Conservation (phyloP, 371 early-diverging fungal species). For the Mucor lusitanicus region DNA sequence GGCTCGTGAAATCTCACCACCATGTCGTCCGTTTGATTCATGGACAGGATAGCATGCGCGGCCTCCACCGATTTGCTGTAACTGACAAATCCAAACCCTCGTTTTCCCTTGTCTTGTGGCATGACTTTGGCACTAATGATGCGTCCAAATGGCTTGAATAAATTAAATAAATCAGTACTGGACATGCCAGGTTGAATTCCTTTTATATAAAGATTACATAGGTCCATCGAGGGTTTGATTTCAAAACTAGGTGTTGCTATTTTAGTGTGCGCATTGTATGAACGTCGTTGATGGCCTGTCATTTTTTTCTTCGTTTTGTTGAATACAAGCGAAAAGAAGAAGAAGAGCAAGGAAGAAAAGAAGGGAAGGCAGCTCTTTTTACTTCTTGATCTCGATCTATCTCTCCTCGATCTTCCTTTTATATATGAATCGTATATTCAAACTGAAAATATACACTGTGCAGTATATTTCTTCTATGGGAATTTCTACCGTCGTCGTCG, state of each 20-base stretch:
- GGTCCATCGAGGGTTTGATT: conserved; percentile 10
- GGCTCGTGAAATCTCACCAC: conserved; percentile 25
- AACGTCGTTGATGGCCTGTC: background rate
- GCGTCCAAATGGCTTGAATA: conserved; percentile 74
- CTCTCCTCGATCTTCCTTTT: background rate
- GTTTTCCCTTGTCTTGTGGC: conserved; percentile 79
- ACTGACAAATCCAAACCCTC: conserved; percentile 92
- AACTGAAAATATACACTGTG: background rate
- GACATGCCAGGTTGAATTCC: conserved; percentile 42
- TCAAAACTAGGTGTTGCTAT: conserved; percentile 8
- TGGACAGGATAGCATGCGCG: conserved; percentile 80
- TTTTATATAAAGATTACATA: conserved; percentile 49
- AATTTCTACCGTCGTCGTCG: background rate
- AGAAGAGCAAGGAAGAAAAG: background rate
- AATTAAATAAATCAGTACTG: conserved; percentile 44
- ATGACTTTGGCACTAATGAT: conserved; percentile 97
- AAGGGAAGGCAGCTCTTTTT: background rate
- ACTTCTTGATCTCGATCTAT: background rate
- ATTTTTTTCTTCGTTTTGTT: background rate
- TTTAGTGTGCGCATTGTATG: background rate
- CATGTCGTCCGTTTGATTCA: conserved; percentile 49
- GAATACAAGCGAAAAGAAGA: background rate
- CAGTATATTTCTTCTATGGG: background rate
- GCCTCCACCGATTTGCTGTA: conserved; percentile 85
- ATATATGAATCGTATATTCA: background rate